Base-by-base conservation (phyloP, 768 basidiomycete genomes). In the Hygrocybe coccinea region DNA sequence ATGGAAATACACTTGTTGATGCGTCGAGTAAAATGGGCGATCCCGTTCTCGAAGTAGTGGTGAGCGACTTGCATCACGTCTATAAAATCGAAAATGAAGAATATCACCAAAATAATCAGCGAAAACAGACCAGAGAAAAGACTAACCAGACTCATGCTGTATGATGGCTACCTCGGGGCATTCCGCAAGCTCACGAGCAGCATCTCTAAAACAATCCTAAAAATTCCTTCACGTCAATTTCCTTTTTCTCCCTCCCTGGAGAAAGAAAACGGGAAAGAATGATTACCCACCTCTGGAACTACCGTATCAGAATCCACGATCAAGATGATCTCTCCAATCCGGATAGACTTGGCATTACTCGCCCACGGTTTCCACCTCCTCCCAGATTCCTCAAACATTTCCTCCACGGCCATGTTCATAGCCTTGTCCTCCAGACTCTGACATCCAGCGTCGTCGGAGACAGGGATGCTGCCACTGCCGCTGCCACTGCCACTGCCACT, bases 21-120 rank as follows among this genome's bases (percentile, higher is more conserved):
- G 36, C 90, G 81, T 19, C 84, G 82, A 1, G 92, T 94, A 71
- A 95, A 95, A 69, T 86, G 85, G 11, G 92, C 83, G 57, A 95
- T 86, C 15, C 89, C 90, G 61, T 92, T 92, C 67, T 95, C 92
- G 64, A 95, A 94, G 71, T 88, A 94, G 69, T 92, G 86, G 67
- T 87, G 76, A 0, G 86, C 90, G 54, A 92, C 90, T 69, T 94
- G 89, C 86, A 93, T 91, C 61, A 94, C 91, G 62, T 91, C 89
- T 82, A 55, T 4, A 17, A 50, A 17, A 38, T n/a, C 7, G 19
- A 19, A 14, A 24, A 17, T 56, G 15, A 59, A 29, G 24, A 35
- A 35, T 9, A n/a, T n/a, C n/a, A n/a, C n/a, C n/a, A n/a, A n/a
- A n/a, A n/a, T 11, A 29, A 25, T 44, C 44, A 29, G 19, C 25